Conservation (phyloP, 2,329 filamentous ascomycete species). For the Xylariaceae sp. region DNA sequence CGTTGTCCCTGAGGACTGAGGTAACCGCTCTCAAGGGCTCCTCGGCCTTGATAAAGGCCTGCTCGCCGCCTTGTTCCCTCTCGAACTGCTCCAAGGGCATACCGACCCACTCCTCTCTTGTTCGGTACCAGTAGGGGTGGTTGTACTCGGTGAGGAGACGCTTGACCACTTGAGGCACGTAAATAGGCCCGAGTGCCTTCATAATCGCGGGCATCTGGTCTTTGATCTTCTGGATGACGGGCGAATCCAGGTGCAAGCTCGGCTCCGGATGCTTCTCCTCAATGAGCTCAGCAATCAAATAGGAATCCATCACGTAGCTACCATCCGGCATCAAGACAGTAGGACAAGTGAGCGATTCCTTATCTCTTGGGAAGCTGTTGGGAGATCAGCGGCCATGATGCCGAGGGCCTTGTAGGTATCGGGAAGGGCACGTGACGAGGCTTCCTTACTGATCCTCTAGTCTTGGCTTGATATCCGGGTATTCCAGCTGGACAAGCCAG, state of each 20-base stretch:
- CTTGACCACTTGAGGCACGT: conserved; percentile 40
- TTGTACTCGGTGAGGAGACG: conserved; percentile 44
- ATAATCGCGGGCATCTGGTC: conserved; percentile 28
- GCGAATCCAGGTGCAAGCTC: conserved; percentile 48
- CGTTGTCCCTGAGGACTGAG: conserved; percentile 44
- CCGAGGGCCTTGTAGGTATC: no score
- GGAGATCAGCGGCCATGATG: no score
- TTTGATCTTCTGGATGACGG: conserved; percentile 37
- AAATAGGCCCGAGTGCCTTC: conserved; percentile 30
- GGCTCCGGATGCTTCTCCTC: conserved; percentile 53
- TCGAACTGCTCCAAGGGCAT: conserved; percentile 45
- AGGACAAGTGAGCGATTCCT: conserved; percentile 22
- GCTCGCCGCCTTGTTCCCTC: conserved; percentile 39
- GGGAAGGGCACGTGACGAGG: no score
- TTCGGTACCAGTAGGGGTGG: conserved; percentile 46
- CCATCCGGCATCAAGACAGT: conserved; percentile 37
- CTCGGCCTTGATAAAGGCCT: conserved; percentile 37
- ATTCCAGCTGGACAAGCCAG: conserved; percentile 40
- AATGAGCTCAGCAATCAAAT: conserved; percentile 49
- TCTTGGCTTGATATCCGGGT: conserved; percentile 53
- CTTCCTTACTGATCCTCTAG: conserved; percentile 44
- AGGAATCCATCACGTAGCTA: conserved; percentile 57
- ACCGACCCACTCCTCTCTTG: conserved; percentile 41
- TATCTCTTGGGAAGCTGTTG: conserved; percentile 36
- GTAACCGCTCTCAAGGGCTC: conserved; percentile 28